Conservation (phyloP, 768 basidiomycete species). For the Phlebiopsis gigantea region DNA sequence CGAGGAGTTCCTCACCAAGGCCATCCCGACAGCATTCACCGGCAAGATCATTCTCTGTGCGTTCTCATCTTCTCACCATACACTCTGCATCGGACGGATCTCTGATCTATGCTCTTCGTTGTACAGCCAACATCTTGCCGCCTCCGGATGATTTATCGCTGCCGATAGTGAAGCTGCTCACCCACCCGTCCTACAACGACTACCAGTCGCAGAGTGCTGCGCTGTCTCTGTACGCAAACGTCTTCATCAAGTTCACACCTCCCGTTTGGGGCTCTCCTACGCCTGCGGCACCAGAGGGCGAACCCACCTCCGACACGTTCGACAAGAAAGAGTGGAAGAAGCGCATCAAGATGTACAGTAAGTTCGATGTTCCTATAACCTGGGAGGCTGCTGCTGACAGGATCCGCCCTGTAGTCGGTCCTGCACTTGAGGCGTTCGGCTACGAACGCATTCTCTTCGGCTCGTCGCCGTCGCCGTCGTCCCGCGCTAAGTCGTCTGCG, state of each 20-base stretch:
- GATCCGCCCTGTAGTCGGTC: conserved; percentile 49
- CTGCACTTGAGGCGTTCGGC: conserved; percentile 81
- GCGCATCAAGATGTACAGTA: conserved; percentile 82
- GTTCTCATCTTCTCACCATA: conserved; percentile 6
- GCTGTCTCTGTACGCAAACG: conserved; percentile 68
- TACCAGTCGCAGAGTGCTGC: conserved; percentile 71
- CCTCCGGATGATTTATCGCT: conserved; percentile 68
- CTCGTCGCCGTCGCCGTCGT: conserved; percentile 58
- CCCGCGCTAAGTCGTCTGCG: conserved; percentile 42
- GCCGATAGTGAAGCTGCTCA: conserved; percentile 76
- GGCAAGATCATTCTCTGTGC: conserved; percentile 64
- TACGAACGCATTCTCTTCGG: conserved; percentile 81
- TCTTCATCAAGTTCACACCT: conserved; percentile 71
- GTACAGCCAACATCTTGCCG: conserved; percentile 70
- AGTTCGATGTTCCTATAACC: conserved; percentile 29
- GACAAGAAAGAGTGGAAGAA: conserved; percentile 57
- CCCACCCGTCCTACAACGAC: conserved; percentile 64
- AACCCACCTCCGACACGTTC: conserved; percentile 30
- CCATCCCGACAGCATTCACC: conserved; percentile 34
- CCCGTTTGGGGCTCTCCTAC: conserved; percentile 65
- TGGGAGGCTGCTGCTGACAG: background rate
- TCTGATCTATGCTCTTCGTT: conserved; percentile 8
- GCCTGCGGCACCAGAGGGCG: conserved; percentile 34
- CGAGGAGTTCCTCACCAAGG: conserved; percentile 67
- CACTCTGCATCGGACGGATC: background rate